Evolutionary conservation across 129 eudicot species (phyloP), one percentile per base, ranked within the genome.

Genomic region (Oenanthe sinensis): DNA sequence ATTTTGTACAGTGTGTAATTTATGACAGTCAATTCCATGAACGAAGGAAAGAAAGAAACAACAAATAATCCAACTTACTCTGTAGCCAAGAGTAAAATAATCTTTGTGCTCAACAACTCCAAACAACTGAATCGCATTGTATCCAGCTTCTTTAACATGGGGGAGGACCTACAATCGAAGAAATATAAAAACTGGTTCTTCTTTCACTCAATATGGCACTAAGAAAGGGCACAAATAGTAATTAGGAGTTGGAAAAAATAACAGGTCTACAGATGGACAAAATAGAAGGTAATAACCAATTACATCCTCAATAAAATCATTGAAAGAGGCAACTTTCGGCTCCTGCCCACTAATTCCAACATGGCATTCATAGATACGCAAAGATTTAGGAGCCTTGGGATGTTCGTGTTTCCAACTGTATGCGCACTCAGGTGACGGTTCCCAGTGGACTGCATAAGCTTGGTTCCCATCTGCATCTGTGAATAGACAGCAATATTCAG

Each of bases 51-150:
- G n/a, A 47, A 78, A n/a, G 45, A 55, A 74, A 7, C 19, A 67
- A 45, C 15, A 24, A 70, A 24, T 75, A 22, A 83, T 76, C 76
- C 22, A 79, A 91, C 97, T 90, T 85, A 92, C 99, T 79, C 96
- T 90, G 80, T 95, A 95, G 65, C 99, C 99, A 83, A 88, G 96
- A 19, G 99, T 86, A 84, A 82, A 95, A 85, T 95, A 95, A 79
- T 95, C 97, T 80, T 92, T 91, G 87, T 95, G 99, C 91, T 95
- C 99, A 81, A 86, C 87, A 84, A 95, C 86, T 82, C 97, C 99
- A 84, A 95, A 85, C 75, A 95, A 85, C 76, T 95, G 99, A 76
- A 95, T 86, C 42, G 96, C 95, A 81, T 95, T 95, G 86, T 95
- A 95, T 75, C 99, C 99, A 13, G 93, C 87, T 83, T 95, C 95